phyloP scores from a whole-genome alignment of 108 stramenopile species.

The Nannochloropsis granulata region DNA sequence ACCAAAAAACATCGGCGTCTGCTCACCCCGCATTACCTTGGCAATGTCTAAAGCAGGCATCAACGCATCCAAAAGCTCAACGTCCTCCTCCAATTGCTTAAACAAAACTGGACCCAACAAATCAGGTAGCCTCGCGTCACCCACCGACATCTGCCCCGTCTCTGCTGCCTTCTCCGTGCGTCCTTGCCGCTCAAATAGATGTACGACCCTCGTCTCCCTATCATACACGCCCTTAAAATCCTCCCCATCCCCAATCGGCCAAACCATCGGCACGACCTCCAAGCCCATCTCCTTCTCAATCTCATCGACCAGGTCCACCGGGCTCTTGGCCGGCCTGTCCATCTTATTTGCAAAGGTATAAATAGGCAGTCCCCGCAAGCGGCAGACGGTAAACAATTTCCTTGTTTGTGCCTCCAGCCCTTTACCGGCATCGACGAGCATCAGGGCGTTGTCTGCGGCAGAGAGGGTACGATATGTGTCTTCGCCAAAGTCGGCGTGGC shows the following conservation, averaged over 20 bases:
- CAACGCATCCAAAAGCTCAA: conserved; percentile 61
- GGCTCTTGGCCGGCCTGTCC: conserved; percentile 74
- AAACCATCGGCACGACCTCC: conserved; percentile 71
- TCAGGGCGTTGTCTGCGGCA: conserved; percentile 86
- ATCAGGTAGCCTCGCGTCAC: conserved; percentile 46
- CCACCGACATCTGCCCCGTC: conserved; percentile 19
- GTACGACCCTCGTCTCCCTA: conserved; percentile 56
- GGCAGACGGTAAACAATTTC: conserved; percentile 66
- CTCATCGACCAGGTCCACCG: conserved; percentile 89
- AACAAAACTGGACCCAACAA: conserved; percentile 61
- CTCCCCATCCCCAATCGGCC: conserved; percentile 91
- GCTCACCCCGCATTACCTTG: conserved; percentile 59
- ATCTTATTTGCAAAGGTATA: conserved; percentile 91
- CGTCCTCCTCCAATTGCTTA: conserved; percentile 74
- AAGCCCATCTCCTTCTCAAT: conserved; percentile 78
- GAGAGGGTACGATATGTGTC: conserved; percentile 85
- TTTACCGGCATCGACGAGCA: conserved; percentile 87
- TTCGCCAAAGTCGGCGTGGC: conserved; percentile 77
- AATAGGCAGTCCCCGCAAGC: conserved; percentile 35
- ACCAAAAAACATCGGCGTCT: conserved; percentile 84
- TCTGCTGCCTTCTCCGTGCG: conserved; percentile 29
- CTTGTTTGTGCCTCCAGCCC: conserved; percentile 87
- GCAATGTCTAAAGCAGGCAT: conserved; percentile 70
- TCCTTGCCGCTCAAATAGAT: conserved; percentile 54
- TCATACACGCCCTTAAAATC: conserved; percentile 82